Conservation (phyloP, 2,329 filamentous ascomycete species). For the Diplodia intermedia region DNA sequence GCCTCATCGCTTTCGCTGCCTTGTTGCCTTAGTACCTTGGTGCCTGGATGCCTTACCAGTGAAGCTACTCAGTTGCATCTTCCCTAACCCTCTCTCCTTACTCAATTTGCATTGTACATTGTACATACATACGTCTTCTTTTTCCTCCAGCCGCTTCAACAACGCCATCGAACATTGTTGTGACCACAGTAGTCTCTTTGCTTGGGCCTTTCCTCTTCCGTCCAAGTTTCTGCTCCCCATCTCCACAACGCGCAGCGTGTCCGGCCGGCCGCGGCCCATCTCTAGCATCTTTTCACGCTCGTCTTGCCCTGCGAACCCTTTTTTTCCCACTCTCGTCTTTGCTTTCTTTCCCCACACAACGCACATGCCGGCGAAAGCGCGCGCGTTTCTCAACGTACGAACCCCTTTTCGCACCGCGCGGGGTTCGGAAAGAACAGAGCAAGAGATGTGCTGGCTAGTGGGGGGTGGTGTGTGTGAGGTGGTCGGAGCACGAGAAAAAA, state of each 20-base stretch:
- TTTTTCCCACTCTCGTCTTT: background rate
- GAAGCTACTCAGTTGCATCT: background rate
- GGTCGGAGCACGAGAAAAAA: background rate
- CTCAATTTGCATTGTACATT: background rate
- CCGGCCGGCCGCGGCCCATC: background rate
- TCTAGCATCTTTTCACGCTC: background rate
- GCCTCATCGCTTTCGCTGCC: too few species aligned
- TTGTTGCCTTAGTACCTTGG: background rate
- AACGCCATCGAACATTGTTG: background rate
- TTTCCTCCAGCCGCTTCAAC: background rate
- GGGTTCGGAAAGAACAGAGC: background rate
- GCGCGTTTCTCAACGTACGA: background rate
- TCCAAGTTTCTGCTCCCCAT: background rate
- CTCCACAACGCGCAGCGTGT: background rate
- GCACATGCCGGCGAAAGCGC: background rate
- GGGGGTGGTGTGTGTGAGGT: background rate
- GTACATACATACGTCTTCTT: too few species aligned
- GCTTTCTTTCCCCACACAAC: constrained; percentile 2
- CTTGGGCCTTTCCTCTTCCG: background rate
- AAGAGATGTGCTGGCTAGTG: background rate
- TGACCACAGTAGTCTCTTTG: background rate
- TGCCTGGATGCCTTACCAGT: background rate
- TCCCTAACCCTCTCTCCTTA: background rate
- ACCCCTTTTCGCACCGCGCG: constrained; percentile 20
- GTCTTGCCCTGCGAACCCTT: background rate